phyloP scores from a whole-genome alignment of 164 flowering plant species.

The Vitis amurensis region DNA sequence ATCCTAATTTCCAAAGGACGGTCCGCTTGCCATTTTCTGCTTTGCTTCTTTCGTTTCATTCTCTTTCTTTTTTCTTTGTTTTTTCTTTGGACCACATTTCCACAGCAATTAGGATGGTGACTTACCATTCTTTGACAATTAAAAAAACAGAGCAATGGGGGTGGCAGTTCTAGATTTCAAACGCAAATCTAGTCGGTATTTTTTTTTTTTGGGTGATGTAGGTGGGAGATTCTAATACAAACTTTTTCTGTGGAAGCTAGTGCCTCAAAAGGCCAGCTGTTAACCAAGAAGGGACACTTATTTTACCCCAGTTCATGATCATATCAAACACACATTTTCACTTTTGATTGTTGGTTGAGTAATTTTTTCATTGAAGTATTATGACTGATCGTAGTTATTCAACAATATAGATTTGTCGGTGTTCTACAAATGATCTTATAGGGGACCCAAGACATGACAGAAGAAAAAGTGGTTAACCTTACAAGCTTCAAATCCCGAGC shows the following conservation, averaged over 20 bases:
- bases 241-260: not conserved
- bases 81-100: not conserved
- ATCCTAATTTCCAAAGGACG: not conserved
- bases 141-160: too few relatives aligned
- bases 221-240: too few relatives aligned
- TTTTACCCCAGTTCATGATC: too few relatives aligned
- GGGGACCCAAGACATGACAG: not conserved
- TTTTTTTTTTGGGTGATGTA: too few relatives aligned
- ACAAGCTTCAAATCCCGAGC: not conserved
- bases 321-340: too few relatives aligned
- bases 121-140: not conserved
- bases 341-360: not conserved
- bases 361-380: not conserved
- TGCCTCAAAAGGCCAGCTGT: too few relatives aligned
- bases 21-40: not conserved
- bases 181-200: too few relatives aligned
- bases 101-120: constrained; percentile 1
- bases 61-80: not conserved
- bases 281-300: too few relatives aligned
- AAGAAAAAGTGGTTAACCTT: not conserved
- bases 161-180: too few relatives aligned
- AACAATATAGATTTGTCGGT: constrained; percentile 3
- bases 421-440: constrained; percentile 3
- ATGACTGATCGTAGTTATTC: not conserved
- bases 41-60: not conserved